A percentile compares a stretch with the other conserved stretches of the same genome.
These are phyloP conservation scores for Rhazya stricta DNA, from an alignment of 257 asterid genomes.

Conservation along the genomic window DNA sequence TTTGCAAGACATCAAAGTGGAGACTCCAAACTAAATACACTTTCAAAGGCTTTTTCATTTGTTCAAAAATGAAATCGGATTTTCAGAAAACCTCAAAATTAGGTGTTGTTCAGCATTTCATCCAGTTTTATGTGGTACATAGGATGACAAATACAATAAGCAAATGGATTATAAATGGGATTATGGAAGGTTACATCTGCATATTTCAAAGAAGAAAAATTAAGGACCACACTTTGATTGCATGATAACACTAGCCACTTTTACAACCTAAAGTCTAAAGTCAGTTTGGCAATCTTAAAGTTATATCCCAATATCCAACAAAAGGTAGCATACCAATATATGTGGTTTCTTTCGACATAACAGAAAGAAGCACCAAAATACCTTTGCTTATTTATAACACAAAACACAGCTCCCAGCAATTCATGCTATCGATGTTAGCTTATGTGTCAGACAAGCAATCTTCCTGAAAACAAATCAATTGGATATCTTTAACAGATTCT, in stretches of 20 bases:
- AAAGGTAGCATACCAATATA: neutral
- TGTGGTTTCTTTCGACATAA: neutral
- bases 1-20: neutral
- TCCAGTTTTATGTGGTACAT: neutral
- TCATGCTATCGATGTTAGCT: slow-evolving; percentile 21
- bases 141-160: no score
- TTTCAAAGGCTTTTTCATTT: neutral
- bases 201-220: neutral
- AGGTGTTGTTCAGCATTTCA: no score
- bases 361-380: slow-evolving; percentile 14
- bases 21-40: neutral
- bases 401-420: slow-evolving; percentile 32
- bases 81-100: neutral
- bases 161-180: no score
- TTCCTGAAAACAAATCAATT: slow-evolving; percentile 30
- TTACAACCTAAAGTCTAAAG: neutral
- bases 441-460: slow-evolving; percentile 28
- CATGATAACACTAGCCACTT: neutral
- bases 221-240: neutral
- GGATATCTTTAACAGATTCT: slow-evolving; percentile 13
- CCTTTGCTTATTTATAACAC: slow-evolving; percentile 63
- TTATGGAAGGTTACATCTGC: neutral
- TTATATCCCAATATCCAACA: neutral
- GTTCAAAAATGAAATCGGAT: neutral
- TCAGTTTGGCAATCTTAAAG: neutral